These are phyloP conservation scores for Pezicula carpinea DNA, from an alignment of 2,329 filamentous ascomycete genomes.

Conservation along the genomic window DNA sequence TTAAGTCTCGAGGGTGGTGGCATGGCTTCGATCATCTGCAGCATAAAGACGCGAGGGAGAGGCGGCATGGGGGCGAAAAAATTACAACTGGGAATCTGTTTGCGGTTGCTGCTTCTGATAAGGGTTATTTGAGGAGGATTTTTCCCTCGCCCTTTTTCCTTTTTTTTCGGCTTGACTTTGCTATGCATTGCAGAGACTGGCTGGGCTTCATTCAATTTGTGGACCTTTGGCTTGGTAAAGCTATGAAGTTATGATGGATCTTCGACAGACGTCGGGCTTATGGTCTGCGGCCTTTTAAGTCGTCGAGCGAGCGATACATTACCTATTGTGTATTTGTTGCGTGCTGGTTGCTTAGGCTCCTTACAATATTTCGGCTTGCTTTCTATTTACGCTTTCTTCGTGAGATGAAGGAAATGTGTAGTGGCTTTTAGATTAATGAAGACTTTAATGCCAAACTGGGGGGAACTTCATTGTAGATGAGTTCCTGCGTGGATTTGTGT, in stretches of 20 bases:
- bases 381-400: not conserved
- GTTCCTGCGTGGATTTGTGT: not conserved
- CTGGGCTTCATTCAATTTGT: not conserved
- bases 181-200: not conserved
- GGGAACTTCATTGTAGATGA: not conserved
- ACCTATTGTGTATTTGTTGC: no score
- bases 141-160: not conserved
- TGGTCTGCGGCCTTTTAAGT: no score
- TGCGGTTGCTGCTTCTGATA: not conserved
- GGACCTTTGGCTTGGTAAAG: slow-evolving; percentile 1
- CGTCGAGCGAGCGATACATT: no score
- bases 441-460: not conserved
- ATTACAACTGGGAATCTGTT: not conserved
- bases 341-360: no score
- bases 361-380: not conserved
- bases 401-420: not conserved
- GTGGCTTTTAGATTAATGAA: slow-evolving; percentile 1
- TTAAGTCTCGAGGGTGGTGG: not conserved
- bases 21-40: not conserved
- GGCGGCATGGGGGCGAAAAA: not conserved
- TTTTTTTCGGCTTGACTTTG: not conserved
- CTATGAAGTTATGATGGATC: slow-evolving; percentile 3
- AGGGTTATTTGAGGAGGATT: not conserved
- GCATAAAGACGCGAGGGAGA: not conserved
- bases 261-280: not conserved